Evolutionary conservation across 2,329 filamentous ascomycete species (phyloP).

Genomic region (Diaporthe eres): DNA sequence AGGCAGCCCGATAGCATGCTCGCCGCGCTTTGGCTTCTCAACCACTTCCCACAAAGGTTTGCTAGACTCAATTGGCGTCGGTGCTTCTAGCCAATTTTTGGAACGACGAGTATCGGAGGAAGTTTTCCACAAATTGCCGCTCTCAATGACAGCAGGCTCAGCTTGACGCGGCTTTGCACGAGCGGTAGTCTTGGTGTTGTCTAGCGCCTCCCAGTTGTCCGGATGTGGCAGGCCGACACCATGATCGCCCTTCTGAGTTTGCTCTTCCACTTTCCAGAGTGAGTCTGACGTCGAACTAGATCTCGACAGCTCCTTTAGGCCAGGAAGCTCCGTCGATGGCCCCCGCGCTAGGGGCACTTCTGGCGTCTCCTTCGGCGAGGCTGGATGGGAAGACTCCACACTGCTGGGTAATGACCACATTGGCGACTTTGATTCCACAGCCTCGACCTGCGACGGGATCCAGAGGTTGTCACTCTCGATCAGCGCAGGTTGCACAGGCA

Average conservation of each 20-base stretch:
- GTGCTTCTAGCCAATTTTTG: conserved; percentile 9
- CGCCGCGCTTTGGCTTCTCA: conserved; percentile 21
- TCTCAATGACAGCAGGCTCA: conserved; percentile 52
- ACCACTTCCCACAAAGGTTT: conserved; percentile 34
- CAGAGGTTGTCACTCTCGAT: conserved; percentile 44
- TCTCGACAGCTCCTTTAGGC: conserved; percentile 1
- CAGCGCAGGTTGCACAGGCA: conserved; percentile 32
- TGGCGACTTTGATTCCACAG: conserved; percentile 3
- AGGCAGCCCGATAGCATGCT: conserved; percentile 48
- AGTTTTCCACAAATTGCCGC: conserved; percentile 50
- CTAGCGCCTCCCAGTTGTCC: conserved; percentile 55
- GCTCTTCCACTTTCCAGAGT: conserved; percentile 33
- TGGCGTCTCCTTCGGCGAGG: background rate
- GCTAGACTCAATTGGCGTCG: background rate
- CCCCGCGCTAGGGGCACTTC: background rate
- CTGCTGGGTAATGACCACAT: conserved; percentile 37
- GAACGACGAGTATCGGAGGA: background rate
- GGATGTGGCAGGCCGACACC: conserved; percentile 55
- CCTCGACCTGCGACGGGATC: conserved; percentile 34
- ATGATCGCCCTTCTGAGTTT: conserved; percentile 21
- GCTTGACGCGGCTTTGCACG: conserved; percentile 50
- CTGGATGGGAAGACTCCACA: conserved; percentile 10
- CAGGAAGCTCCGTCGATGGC: background rate
- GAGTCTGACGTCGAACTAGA: background rate
- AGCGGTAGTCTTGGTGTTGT: conserved; percentile 46